Evolutionary conservation across 2,329 filamentous ascomycete genomes (phyloP).

Genomic region (Sporothrix mexicana): DNA sequence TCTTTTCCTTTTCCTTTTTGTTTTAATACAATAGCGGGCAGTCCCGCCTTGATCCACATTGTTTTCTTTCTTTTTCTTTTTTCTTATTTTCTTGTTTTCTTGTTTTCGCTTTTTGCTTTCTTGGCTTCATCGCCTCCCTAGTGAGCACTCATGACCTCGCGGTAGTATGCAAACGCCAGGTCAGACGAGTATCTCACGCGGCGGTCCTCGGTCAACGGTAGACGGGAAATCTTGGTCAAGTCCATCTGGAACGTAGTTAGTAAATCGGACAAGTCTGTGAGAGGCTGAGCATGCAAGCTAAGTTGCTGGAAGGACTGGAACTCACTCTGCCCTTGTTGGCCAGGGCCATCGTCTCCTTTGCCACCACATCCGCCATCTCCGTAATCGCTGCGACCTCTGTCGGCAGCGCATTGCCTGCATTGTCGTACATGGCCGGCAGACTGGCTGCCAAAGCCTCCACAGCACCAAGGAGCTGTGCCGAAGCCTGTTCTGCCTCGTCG

Average conservation of each 20-base stretch:
- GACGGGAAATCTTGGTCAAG: conserved; percentile 58
- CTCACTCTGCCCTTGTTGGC: conserved; percentile 64
- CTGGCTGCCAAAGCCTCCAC: conserved; percentile 64
- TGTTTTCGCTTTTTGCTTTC: not conserved
- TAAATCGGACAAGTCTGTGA: not conserved
- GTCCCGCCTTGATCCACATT: not conserved
- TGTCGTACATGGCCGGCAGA: conserved; percentile 60
- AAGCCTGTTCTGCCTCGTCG: conserved; percentile 36
- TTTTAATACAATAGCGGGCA: conserved; percentile 9
- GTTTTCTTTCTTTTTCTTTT: not conserved
- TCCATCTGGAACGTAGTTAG: conserved; percentile 47
- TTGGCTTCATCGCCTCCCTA: not conserved
- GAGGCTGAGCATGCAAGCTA: too few species aligned
- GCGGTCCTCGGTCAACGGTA: conserved; percentile 75
- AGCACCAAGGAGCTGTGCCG: conserved; percentile 48
- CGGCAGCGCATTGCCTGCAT: conserved; percentile 46
- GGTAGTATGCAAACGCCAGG: conserved; percentile 72
- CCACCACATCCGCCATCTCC: conserved; percentile 79
- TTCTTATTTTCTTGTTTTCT: not conserved
- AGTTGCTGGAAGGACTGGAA: not conserved
- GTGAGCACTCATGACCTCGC: conserved; percentile 61
- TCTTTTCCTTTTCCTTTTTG: not conserved
- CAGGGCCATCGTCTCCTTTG: conserved; percentile 64
- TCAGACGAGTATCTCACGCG: conserved; percentile 73
- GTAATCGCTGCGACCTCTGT: conserved; percentile 74